Evolutionary conservation across 192 early-diverging fungal species (phyloP).

Genomic region (Podila epigama): DNA sequence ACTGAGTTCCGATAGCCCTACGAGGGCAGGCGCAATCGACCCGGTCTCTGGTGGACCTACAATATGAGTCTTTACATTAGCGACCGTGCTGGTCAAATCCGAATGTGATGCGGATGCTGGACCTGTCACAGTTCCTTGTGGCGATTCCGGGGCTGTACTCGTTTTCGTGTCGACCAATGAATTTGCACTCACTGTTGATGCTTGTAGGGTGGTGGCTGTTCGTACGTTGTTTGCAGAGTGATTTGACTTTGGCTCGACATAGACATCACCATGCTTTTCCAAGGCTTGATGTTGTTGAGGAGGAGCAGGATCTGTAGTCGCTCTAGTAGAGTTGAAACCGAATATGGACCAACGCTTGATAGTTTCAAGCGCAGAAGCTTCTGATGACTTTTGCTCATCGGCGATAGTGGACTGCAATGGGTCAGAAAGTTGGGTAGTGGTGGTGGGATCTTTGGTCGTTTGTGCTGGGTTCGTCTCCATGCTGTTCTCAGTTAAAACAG

Average conservation of each 20-base stretch:
- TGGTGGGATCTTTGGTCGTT: background rate
- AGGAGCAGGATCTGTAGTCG: background rate
- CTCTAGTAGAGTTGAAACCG: constrained; percentile 18
- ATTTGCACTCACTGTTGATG: background rate
- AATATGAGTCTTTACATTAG: background rate
- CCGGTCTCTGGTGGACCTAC: constrained; percentile 1
- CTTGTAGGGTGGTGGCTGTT: background rate
- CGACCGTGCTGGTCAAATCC: background rate
- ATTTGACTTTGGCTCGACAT: constrained; percentile 22
- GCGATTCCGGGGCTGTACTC: background rate
- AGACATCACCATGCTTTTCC: constrained; percentile 23
- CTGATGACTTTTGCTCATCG: background rate
- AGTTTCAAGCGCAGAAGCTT: background rate
- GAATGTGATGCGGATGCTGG: background rate
- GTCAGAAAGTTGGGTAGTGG: background rate
- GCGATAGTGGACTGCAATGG: background rate
- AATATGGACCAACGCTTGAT: constrained; percentile 41
- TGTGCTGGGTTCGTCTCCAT: background rate
- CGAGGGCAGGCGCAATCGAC: constrained; percentile 11
- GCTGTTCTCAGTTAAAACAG: background rate
- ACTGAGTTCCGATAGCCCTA: constrained; percentile 20
- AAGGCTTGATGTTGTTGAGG: too few relatives aligned
- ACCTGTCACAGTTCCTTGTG: background rate
- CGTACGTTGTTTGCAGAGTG: background rate
- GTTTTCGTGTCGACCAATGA: background rate